Conservation (phyloP, 805 yeast species). For the Kuraishia borneana region DNA sequence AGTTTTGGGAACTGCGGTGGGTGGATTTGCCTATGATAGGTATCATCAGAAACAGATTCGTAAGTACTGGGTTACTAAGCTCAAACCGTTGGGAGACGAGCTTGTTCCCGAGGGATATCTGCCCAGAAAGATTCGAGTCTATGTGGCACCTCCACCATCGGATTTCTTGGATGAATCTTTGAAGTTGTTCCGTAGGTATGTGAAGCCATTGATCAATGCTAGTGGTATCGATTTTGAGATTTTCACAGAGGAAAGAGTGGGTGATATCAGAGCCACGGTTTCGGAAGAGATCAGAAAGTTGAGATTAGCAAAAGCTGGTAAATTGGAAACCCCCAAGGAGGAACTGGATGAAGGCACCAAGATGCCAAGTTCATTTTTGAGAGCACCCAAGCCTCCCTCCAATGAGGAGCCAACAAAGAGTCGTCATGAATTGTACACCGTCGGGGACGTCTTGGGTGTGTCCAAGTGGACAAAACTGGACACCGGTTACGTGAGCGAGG, state of each 20-base stretch:
- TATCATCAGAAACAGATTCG: constrained; percentile 59
- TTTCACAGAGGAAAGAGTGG: constrained; percentile 72
- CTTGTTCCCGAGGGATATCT: constrained; percentile 30
- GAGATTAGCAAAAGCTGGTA: constrained; percentile 35
- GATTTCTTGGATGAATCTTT: constrained; percentile 72
- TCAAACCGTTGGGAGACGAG: constrained; percentile 38
- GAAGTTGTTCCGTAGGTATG: constrained; percentile 61
- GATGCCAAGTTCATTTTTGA: constrained; percentile 2
- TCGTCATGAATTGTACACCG: constrained; percentile 25
- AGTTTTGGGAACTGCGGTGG: constrained; percentile 50
- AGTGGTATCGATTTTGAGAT: constrained; percentile 80
- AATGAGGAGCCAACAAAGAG: constrained; percentile 11
- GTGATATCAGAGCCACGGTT: constrained; percentile 71
- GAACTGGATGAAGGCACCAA: constrained; percentile 5
- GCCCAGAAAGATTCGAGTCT: constrained; percentile 72
- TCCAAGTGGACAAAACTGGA: constrained; percentile 16
- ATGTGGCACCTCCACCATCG: constrained; percentile 94
- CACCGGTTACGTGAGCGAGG: constrained; percentile 25
- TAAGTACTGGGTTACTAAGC: constrained; percentile 50
- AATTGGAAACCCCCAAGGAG: constrained; percentile 4
- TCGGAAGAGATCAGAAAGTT: constrained; percentile 72
- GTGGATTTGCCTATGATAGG: constrained; percentile 76
- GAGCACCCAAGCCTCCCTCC: constrained; percentile 1
- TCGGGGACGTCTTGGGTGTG: constrained; percentile 46
- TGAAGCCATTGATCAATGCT: constrained; percentile 78